Conservation (phyloP, 495 filamentous ascomycete species). For the Neurospora sp. region DNA sequence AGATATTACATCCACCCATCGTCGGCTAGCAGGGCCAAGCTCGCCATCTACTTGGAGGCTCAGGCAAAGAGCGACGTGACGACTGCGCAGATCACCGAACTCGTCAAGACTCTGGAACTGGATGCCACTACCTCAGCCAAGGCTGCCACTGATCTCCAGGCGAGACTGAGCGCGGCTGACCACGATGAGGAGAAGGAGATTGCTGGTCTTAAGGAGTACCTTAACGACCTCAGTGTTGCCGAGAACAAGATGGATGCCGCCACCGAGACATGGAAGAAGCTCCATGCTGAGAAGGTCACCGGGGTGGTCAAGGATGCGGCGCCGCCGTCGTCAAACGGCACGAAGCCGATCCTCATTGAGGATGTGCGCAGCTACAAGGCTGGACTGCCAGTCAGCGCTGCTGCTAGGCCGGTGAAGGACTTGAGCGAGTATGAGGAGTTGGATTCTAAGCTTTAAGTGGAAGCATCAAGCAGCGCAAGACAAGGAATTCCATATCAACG, state of each 20-base stretch:
- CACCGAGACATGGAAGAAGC: constrained; percentile 29
- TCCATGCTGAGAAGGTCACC: constrained; percentile 38
- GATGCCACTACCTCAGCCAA: constrained; percentile 9
- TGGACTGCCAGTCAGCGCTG: constrained; percentile 53
- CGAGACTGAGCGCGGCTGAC: constrained; percentile 22
- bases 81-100: constrained; percentile 43
- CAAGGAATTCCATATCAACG: not conserved
- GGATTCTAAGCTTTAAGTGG: constrained; percentile 52
- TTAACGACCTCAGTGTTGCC: constrained; percentile 22
- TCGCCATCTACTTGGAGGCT: constrained; percentile 73
- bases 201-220: constrained; percentile 24
- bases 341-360: constrained; percentile 45
- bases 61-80: constrained; percentile 42
- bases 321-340: constrained; percentile 32
- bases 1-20: constrained; percentile 62
- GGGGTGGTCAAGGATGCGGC: constrained; percentile 32
- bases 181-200: constrained; percentile 23
- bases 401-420: constrained; percentile 59
- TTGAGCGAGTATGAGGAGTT: constrained; percentile 75
- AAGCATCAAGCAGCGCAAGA: not conserved
- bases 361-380: constrained; percentile 74
- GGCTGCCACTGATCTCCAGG: constrained; percentile 23
- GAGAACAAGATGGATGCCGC: constrained; percentile 25
- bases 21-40: constrained; percentile 65
- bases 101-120: constrained; percentile 31